phyloP scores from a whole-genome alignment of 805 yeast genomes.

The Ogataea corticis region DNA sequence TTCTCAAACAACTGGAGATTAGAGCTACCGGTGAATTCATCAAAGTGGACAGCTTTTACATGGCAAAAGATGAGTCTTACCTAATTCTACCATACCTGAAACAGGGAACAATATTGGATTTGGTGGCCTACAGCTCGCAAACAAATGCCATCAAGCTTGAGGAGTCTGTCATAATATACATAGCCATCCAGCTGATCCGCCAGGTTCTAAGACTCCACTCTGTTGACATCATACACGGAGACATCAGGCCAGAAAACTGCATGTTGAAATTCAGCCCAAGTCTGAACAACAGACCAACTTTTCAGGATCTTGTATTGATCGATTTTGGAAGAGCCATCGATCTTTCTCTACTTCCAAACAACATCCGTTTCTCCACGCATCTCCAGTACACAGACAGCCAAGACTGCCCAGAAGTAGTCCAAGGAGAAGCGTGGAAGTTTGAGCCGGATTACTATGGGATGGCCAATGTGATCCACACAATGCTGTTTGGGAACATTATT shows the following conservation, averaged over 20 bases:
- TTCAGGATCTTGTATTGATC: constrained; percentile 43
- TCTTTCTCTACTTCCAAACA: constrained; percentile 51
- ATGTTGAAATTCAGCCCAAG: constrained; percentile 57
- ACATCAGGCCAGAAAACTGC: constrained; percentile 82
- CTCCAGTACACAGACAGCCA: constrained; percentile 60
- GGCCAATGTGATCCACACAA: constrained; percentile 70
- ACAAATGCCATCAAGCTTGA: constrained; percentile 42
- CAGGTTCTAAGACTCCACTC: constrained; percentile 62
- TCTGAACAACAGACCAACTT: constrained; percentile 15
- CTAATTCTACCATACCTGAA: constrained; percentile 59
- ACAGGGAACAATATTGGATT: constrained; percentile 75
- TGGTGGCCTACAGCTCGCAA: constrained; percentile 51
- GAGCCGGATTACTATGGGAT: constrained; percentile 84
- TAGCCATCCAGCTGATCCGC: constrained; percentile 64
- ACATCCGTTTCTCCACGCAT: constrained; percentile 55
- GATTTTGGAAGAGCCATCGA: constrained; percentile 86
- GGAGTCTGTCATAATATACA: constrained; percentile 61
- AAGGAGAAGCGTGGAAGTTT: constrained; percentile 64
- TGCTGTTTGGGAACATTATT: constrained; percentile 71
- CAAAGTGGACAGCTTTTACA: constrained; percentile 50
- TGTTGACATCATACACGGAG: constrained; percentile 76
- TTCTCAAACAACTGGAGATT: constrained; percentile 56
- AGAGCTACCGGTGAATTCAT: constrained; percentile 38
- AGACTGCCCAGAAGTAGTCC: constrained; percentile 72
- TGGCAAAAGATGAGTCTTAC: constrained; percentile 67